Percentiles rank a stretch among this genome's conserved stretches.
These are phyloP conservation scores for Cardiosporidium cionae DNA, from an alignment of 169 alveolate species.

Conservation along the genomic window DNA sequence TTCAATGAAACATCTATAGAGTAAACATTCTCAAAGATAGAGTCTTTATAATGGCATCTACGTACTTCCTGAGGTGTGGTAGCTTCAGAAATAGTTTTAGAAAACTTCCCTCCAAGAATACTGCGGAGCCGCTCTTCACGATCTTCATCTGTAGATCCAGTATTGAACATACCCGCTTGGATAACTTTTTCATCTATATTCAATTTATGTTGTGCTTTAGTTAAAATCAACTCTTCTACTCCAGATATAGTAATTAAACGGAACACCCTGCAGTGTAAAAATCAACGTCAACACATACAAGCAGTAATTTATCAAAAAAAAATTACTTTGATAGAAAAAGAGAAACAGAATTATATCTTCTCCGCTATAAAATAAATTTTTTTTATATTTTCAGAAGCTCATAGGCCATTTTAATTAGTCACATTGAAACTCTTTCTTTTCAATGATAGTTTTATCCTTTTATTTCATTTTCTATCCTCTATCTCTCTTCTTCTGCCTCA, in stretches of 20 bases:
- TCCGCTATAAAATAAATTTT: neutral
- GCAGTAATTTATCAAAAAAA: no score
- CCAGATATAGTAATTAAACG: constrained; percentile 51
- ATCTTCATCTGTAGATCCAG: no score
- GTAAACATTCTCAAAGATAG: no score
- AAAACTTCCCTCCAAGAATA: no score
- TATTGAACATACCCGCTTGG: no score
- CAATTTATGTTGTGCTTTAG: constrained; percentile 77
- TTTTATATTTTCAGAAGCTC: neutral
- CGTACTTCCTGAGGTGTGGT: no score
- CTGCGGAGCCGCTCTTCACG: no score
- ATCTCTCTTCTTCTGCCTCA: no score
- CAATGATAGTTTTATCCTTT: neutral
- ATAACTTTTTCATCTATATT: constrained; percentile 82
- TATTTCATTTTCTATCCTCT: neutral
- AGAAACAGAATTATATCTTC: neutral
- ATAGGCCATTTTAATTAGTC: neutral
- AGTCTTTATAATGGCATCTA: no score
- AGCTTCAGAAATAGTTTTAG: no score
- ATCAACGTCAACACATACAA: neutral
- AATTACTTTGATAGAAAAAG: neutral
- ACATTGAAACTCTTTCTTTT: neutral
- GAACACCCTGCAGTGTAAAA: constrained; percentile 36
- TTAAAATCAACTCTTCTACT: constrained; percentile 79
- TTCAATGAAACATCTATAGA: no score